Evolutionary conservation across 768 basidiomycete genomes (phyloP), one percentile per base, ranked within the genome.

Genomic region (Hortiboletus flavorubellus): DNA sequence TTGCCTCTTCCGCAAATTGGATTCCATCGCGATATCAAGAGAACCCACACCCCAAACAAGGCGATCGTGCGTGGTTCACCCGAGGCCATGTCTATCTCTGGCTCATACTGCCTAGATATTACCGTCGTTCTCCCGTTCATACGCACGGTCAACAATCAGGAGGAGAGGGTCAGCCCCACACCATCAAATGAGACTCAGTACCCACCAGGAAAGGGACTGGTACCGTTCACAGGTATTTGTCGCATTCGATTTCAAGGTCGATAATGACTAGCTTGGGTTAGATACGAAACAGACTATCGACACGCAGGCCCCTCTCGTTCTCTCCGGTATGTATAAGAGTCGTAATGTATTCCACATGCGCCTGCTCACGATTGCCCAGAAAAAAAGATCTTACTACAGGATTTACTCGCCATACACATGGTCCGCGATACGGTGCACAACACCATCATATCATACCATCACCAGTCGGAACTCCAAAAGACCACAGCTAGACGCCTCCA

Each of bases 11-110:
- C 0, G 53, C 74, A 16, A 75, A 76, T 52, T 72, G 73, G 68
- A 76, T 76, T 44, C 75, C 76, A 2, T 73, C 75, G 0, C 72
- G 76, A 31, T 78, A 74, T 49, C 75, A 76, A 55, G 76, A 77
- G 53, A 58, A 70, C 31, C 56, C 64, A 12, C 54, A 55, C 1
- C 46, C 41, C 3, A 62, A 51, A 3, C 10, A 59, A 42, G 73
- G 71, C 46, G 77, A 78, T 51, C 77, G 76, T 78, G 49, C 53
- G 76, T 66, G 34, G 43, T 51, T 34, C 33, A 18, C 54, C 45
- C 56, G 58, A 48, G 37, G 53, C 42, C 8, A 4, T 30, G n/a
- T 33, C 6, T 40, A 10, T 45, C 9, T 33, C 15, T 11, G 2
- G 14, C 58, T 63, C 30, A 58, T 40, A 21, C 29, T 8, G 2